Evolutionary conservation across 768 basidiomycete genomes (phyloP), one percentile per base, ranked within the genome.

Genomic region (Saitozyma podzolica): DNA sequence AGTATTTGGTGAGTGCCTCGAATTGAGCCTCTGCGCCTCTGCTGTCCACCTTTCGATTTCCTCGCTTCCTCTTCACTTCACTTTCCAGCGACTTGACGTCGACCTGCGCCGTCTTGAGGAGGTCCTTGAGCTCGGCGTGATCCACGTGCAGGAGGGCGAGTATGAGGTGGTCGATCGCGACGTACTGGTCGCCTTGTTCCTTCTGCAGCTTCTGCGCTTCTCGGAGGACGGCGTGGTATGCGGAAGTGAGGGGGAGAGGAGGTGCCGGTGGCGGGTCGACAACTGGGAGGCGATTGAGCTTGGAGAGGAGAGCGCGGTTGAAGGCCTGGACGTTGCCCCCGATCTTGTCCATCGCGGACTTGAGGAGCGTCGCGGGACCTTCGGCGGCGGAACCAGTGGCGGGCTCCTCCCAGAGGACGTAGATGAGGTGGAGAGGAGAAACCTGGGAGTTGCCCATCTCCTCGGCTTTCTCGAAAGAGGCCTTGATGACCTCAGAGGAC

Each of bases 91-190:
- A 65, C 58, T 77, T 77, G 0, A 59, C 66, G 54, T 74, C 73
- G 14, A 88, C 83, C 64, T 91, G 87, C 2, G 86, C 85, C 54
- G 92, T 90, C 77, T 91, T 93, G 69, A 96, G 79, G 14, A 92
- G 78, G 37, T 84, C 77, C 13, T 84, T 78, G 61, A 98, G 85
- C 17, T 76, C 78, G 9, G 65, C 56, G 8, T 51, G 14, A 42
- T 76, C 73, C 61, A 93, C 90, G 66, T 90, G 87, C 68, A 92
- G 72, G 54, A 97, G 85, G 0, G 91, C 92, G 29, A 92, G 86
- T 37, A 97, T 83, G 54, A 98, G 80, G 75, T 96, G 93, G 65
- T 97, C 92, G 78, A 94, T 90, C 0, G 93, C 92, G 62, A 98
- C 88, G 79, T 91, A 96, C 1, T 88, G 88, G 78, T 94, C 92